Percentiles rank a stretch among this genome's conserved stretches.
Evolutionary conservation across 2,329 filamentous ascomycete genomes (phyloP).

Genomic region (Diaporthe sp.): DNA sequence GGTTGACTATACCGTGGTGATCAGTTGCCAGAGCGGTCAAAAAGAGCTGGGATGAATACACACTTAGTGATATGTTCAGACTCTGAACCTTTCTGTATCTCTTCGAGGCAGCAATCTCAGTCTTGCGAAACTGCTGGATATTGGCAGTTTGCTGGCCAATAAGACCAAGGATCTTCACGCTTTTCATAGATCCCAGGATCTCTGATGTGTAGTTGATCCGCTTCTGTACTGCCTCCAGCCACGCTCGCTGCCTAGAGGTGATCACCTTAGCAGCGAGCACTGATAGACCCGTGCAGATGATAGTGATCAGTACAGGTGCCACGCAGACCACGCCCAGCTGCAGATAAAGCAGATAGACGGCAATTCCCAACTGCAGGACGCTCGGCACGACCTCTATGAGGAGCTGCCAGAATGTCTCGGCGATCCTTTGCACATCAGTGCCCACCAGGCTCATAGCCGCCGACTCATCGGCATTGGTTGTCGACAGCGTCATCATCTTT

Average conservation of each 20-base stretch:
- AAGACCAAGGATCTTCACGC: conserved; percentile 63
- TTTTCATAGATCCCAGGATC: conserved; percentile 63
- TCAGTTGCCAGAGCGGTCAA: not conserved
- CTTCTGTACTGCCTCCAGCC: conserved; percentile 63
- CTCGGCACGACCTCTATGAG: conserved; percentile 44
- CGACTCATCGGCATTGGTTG: conserved; percentile 37
- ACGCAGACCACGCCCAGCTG: conserved; percentile 58
- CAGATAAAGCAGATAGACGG: conserved; percentile 45
- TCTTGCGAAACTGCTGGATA: conserved; percentile 41
- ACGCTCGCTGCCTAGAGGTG: conserved; percentile 55
- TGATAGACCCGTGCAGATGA: conserved; percentile 42
- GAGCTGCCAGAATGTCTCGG: conserved; percentile 39
- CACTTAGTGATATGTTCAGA: conserved; percentile 25
- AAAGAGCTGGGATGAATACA: conserved; percentile 27
- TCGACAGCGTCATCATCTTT: conserved; percentile 42
- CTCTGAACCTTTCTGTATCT: conserved; percentile 42
- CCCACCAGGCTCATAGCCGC: conserved; percentile 46
- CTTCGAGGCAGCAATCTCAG: conserved; percentile 43
- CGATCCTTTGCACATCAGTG: conserved; percentile 46
- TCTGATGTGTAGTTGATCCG: conserved; percentile 61
- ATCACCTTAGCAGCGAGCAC: conserved; percentile 44
- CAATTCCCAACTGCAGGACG: conserved; percentile 45
- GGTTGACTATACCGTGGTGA: not conserved
- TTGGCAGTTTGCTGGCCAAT: conserved; percentile 51
- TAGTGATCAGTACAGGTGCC: conserved; percentile 56